Evolutionary conservation across 345 rosid genomes (phyloP).

Genomic region (Firmiana major): DNA sequence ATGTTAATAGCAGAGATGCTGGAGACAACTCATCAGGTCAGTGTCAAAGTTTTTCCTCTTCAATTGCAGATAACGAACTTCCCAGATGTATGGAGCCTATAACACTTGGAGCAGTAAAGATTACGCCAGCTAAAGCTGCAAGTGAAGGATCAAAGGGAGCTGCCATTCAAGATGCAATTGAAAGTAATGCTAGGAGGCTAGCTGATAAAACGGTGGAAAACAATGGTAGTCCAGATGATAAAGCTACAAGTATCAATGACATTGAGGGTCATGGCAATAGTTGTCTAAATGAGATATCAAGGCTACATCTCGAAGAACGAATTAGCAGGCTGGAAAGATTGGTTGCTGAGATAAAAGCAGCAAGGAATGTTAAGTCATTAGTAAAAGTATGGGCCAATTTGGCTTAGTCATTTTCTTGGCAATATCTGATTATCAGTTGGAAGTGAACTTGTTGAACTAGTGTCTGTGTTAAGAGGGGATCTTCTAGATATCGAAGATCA

Average conservation of each 20-base stretch:
- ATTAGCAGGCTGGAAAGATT: conserved; percentile 28
- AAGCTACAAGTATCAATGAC: not conserved
- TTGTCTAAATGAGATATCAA: not conserved
- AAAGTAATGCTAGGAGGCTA: not conserved
- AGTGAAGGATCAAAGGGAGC: not conserved
- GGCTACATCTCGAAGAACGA: conserved; percentile 6
- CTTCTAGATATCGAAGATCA: not conserved
- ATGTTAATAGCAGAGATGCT: not conserved
- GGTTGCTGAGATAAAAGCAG: conserved; percentile 16
- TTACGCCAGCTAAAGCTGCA: not conserved
- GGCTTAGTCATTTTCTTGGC: not conserved
- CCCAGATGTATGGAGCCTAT: not conserved
- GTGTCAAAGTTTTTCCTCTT: not conserved
- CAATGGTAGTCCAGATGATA: not conserved
- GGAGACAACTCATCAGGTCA: not conserved
- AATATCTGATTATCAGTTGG: not conserved
- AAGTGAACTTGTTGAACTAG: not conserved
- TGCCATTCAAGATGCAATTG: not conserved
- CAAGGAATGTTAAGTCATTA: not conserved
- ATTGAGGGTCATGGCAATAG: not conserved
- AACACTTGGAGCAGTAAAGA: not conserved
- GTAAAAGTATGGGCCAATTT: too few species aligned
- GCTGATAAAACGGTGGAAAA: not conserved
- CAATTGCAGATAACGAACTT: not conserved
- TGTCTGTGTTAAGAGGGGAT: not conserved